A percentile compares a stretch with the other conserved stretches of the same genome.
These are phyloP conservation scores for Neobulgaria alba DNA, from an alignment of 2,329 filamentous ascomycete genomes.

Conservation along the genomic window DNA sequence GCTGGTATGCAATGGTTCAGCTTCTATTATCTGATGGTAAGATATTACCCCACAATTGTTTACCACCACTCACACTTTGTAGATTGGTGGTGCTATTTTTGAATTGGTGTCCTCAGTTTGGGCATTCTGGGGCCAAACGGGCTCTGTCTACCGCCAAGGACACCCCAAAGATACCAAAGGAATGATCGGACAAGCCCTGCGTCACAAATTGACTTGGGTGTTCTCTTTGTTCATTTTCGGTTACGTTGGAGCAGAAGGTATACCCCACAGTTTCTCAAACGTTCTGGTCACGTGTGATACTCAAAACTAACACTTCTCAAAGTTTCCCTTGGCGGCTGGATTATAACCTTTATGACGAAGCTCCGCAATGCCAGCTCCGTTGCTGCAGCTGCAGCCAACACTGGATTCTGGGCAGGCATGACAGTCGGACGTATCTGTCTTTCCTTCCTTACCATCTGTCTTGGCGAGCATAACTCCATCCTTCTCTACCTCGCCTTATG, in stretches of 20 bases:
- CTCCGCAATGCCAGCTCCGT: constrained; percentile 63
- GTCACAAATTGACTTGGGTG: constrained; percentile 59
- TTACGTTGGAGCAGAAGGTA: constrained; percentile 65
- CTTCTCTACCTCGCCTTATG: constrained; percentile 54
- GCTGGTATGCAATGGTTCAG: constrained; percentile 55
- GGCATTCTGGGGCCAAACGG: constrained; percentile 58
- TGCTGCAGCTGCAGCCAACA: constrained; percentile 64
- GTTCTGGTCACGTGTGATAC: no score
- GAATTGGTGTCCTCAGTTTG: constrained; percentile 43
- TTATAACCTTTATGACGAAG: constrained; percentile 79
- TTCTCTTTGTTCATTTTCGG: constrained; percentile 64
- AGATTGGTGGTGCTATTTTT: no score
- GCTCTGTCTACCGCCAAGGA: constrained; percentile 44
- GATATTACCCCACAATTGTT: no score
- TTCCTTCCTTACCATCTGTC: constrained; percentile 65
- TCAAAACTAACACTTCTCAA: no score
- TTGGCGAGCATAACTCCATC: constrained; percentile 64
- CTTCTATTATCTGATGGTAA: constrained; percentile 72
- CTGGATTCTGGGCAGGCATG: constrained; percentile 78
- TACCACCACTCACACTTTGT: no score
- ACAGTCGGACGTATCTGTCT: constrained; percentile 65
- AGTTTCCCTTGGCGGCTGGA: constrained; percentile 70
- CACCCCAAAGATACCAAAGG: constrained; percentile 36
- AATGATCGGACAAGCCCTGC: constrained; percentile 26
- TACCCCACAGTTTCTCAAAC: no score